phyloP scores from a whole-genome alignment of 345 rosid genomes.

The Eucalyptus urophylla region DNA sequence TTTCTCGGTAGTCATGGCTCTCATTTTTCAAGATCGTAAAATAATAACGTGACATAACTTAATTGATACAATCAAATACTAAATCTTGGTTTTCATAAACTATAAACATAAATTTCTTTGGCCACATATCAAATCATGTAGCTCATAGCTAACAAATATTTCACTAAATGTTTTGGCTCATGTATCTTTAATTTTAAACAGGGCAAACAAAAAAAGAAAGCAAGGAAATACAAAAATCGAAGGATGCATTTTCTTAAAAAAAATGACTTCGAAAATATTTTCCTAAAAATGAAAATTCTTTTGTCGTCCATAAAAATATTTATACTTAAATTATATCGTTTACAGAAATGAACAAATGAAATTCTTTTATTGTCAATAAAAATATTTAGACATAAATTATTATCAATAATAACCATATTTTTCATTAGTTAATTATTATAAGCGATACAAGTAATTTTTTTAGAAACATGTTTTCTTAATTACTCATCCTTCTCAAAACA shows the following conservation, averaged over 20 bases:
- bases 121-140: not conserved
- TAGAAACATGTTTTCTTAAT: no score
- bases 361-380: no score
- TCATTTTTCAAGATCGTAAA: not conserved
- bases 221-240: not conserved
- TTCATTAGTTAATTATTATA: no score
- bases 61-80: fast-evolving
- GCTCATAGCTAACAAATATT: not conserved
- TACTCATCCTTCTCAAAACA: no score
- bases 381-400: no score
- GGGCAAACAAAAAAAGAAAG: not conserved
- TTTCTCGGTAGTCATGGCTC: not conserved
- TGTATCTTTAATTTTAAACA: not conserved
- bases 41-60: not conserved
- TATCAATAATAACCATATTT: no score
- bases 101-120: not conserved
- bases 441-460: no score
- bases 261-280: fast-evolving
- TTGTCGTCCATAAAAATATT: no score
- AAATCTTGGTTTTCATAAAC: not conserved
- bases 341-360: no score
- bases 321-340: fast-evolving
- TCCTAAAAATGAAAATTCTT: not conserved
- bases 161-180: not conserved
- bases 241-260: not conserved